phyloP scores from a whole-genome alignment of 345 rosid species.

The Populus pruinosa region DNA sequence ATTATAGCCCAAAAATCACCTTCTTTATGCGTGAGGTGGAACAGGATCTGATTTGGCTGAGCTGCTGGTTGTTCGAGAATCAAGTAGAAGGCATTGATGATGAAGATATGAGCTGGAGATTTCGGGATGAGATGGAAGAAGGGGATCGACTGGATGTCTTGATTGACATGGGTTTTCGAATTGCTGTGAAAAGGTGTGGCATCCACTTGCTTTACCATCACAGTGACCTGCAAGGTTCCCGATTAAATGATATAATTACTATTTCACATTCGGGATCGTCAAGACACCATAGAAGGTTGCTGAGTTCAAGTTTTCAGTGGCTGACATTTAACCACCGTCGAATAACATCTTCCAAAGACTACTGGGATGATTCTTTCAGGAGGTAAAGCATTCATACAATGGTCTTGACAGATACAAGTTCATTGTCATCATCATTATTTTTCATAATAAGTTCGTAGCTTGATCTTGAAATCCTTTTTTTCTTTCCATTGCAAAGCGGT shows the following conservation, averaged over 20 bases:
- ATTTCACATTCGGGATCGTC: too few species aligned
- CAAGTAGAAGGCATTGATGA: neutral
- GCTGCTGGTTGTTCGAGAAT: neutral
- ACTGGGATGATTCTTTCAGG: too few species aligned
- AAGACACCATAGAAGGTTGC: too few species aligned
- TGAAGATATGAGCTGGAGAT: neutral
- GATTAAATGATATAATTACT: neutral
- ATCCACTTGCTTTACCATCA: neutral
- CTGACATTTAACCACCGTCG: too few species aligned
- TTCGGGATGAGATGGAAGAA: neutral
- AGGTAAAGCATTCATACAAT: too few species aligned
- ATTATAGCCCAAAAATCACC: neutral
- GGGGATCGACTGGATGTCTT: neutral
- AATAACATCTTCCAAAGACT: too few species aligned
- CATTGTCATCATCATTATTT: too few species aligned
- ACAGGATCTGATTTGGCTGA: neutral
- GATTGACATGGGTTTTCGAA: neutral
- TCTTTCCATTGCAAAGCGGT: too few species aligned
- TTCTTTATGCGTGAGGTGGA: neutral
- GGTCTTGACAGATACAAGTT: too few species aligned
- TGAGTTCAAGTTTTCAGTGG: too few species aligned
- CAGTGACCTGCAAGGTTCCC: neutral
- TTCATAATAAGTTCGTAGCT: too few species aligned
- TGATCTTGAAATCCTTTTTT: too few species aligned
- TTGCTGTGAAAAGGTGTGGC: neutral